These are phyloP conservation scores for Lumnitzera racemosa DNA, from an alignment of 345 rosid genomes.

Conservation along the genomic window DNA sequence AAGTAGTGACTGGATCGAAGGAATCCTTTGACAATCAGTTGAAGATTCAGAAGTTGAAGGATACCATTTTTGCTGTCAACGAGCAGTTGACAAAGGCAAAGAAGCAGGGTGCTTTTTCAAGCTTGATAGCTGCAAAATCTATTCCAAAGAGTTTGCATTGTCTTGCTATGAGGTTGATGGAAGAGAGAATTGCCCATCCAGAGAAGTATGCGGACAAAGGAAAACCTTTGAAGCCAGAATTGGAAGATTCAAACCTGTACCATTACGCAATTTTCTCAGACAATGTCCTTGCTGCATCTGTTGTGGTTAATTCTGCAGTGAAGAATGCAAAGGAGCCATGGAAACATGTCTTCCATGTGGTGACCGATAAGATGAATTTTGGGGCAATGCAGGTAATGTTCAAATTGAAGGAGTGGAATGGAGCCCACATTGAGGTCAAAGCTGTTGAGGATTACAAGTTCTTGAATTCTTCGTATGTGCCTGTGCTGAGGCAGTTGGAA, in stretches of 20 bases:
- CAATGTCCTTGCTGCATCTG: slow-evolving; percentile 87
- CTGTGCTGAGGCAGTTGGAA: slow-evolving; percentile 83
- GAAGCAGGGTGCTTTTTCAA: slow-evolving; percentile 95
- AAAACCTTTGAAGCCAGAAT: slow-evolving; percentile 46
- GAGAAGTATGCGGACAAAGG: slow-evolving; percentile 80
- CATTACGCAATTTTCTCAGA: slow-evolving; percentile 94
- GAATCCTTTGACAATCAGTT: slow-evolving; percentile 93
- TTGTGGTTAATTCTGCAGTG: slow-evolving; percentile 95
- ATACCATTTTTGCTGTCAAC: slow-evolving; percentile 77
- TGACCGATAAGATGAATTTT: slow-evolving; percentile 97
- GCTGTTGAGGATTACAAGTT: slow-evolving; percentile 93
- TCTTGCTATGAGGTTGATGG: slow-evolving; percentile 92
- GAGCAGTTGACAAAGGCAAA: slow-evolving; percentile 86
- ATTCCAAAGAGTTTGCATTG: slow-evolving; percentile 94
- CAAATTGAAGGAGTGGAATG: slow-evolving; percentile 79
- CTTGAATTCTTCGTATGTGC: slow-evolving; percentile 90
- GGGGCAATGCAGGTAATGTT: slow-evolving; percentile 99
- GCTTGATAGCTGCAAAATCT: slow-evolving; percentile 91
- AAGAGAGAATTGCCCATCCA: slow-evolving; percentile 83
- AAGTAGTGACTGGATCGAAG: slow-evolving; percentile 78
- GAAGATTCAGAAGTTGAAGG: slow-evolving; percentile 94
- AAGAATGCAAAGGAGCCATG: slow-evolving; percentile 90
- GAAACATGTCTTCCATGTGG: slow-evolving; percentile 93
- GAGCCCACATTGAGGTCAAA: slow-evolving; percentile 90
- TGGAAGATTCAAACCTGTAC: slow-evolving; percentile 79